These are phyloP conservation scores for Fusarium annulatum DNA, from an alignment of 2,329 filamentous ascomycete genomes.

Conservation along the genomic window DNA sequence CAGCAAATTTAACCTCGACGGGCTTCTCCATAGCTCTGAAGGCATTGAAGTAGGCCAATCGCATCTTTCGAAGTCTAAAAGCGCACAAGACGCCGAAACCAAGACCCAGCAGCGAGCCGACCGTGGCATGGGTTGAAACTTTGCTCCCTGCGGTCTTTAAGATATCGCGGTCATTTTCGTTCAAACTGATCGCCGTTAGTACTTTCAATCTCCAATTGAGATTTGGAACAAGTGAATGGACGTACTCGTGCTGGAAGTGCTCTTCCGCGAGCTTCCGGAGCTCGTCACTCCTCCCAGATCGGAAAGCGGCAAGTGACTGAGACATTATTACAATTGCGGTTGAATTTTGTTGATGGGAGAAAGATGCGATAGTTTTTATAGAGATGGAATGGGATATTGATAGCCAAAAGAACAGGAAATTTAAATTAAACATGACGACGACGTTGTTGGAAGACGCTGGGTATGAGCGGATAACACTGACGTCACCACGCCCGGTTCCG, in stretches of 20 bases:
- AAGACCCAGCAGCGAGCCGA: neutral
- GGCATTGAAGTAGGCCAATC: conserved; percentile 9
- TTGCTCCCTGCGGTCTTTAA: neutral
- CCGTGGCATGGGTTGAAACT: neutral
- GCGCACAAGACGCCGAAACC: neutral
- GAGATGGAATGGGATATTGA: too few species aligned
- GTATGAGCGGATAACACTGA: neutral
- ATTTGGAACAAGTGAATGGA: too few species aligned
- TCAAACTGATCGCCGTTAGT: too few species aligned
- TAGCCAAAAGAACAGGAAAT: too few species aligned
- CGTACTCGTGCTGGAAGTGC: conserved; percentile 11
- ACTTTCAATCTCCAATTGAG: too few species aligned
- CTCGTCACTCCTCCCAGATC: neutral
- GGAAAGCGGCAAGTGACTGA: conserved; percentile 4
- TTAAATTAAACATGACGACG: too few species aligned
- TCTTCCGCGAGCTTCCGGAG: too few species aligned
- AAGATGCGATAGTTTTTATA: too few species aligned
- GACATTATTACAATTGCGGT: too few species aligned
- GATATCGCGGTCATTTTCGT: too few species aligned
- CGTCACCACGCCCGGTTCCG: neutral
- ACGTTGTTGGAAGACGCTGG: neutral
- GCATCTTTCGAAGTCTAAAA: neutral
- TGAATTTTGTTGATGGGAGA: too few species aligned
- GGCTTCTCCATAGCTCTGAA: conserved; percentile 8
- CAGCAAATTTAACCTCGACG: neutral